These are phyloP conservation scores for Xylaria hypoxylon DNA, from an alignment of 2,329 filamentous ascomycete genomes.

Conservation along the genomic window DNA sequence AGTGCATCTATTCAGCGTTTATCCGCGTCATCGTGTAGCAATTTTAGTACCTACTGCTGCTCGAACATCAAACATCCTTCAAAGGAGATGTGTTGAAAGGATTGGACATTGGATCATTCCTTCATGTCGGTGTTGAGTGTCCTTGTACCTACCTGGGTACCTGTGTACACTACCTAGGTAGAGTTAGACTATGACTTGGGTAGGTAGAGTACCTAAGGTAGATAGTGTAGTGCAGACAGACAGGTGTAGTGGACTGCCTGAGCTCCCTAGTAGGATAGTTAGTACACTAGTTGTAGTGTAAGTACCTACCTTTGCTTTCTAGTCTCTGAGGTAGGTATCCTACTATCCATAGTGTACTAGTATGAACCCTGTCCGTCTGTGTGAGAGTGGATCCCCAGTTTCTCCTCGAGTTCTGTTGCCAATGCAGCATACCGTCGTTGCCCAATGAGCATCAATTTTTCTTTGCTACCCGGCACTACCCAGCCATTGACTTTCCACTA, in stretches of 20 bases:
- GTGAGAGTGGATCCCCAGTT: conserved; percentile 20
- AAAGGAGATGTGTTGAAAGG: background rate
- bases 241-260: background rate
- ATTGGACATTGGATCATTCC: no score
- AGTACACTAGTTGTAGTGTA: background rate
- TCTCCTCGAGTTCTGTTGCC: conserved; percentile 17
- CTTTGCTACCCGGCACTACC: conserved; percentile 12
- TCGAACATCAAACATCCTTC: background rate
- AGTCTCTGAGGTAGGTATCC: background rate
- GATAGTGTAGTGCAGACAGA: no score
- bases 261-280: background rate
- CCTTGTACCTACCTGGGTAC: background rate
- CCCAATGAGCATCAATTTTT: conserved; percentile 28
- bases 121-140: background rate
- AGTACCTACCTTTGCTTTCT: background rate
- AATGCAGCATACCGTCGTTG: conserved; percentile 15
- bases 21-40: conserved; percentile 1
- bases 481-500: conserved; percentile 34
- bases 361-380: conserved; percentile 28
- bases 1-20: background rate
- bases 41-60: background rate
- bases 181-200: no score
- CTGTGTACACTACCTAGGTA: no score
- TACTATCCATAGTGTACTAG: no score
- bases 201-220: no score